phyloP scores from a whole-genome alignment of 805 yeast genomes.

The Wickerhamiella sergipiensis region DNA sequence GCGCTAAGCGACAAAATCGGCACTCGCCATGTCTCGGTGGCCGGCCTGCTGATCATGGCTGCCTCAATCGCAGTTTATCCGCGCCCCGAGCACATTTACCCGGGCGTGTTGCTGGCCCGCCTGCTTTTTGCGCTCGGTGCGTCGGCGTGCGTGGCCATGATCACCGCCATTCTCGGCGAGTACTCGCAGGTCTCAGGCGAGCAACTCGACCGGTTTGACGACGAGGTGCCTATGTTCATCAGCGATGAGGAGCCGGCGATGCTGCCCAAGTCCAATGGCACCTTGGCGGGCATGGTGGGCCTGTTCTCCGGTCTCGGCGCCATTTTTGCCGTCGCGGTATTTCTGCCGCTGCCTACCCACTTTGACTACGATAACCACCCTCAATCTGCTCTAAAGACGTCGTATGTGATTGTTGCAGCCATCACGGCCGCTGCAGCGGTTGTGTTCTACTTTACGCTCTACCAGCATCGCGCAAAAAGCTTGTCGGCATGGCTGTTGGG shows the following conservation, averaged over 20 bases:
- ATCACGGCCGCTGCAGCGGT: conserved; percentile 19
- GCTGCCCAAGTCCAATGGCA: conserved; percentile 33
- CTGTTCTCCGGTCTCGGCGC: conserved; percentile 55
- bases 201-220: background rate
- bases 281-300: conserved; percentile 48
- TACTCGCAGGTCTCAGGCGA: conserved; percentile 4
- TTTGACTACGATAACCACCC: conserved; percentile 30
- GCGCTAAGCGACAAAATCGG: conserved; percentile 51
- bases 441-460: conserved; percentile 31
- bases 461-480: conserved; percentile 30
- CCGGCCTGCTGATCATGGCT: conserved; percentile 38
- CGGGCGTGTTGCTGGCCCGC: conserved; percentile 39
- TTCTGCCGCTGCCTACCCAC: conserved; percentile 43
- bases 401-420: conserved; percentile 30
- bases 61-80: conserved; percentile 38
- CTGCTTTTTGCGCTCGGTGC: conserved; percentile 50
- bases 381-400: conserved; percentile 31
- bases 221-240: background rate
- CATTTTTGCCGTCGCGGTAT: conserved; percentile 41
- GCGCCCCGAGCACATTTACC: conserved; percentile 31
- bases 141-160: conserved; percentile 38
- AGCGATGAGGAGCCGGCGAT: background rate
- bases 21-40: conserved; percentile 36
- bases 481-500: conserved; percentile 22
- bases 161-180: conserved; percentile 48